These are phyloP conservation scores for Cicer judaicum DNA, from an alignment of 306 rosid species.

Conservation along the genomic window DNA sequence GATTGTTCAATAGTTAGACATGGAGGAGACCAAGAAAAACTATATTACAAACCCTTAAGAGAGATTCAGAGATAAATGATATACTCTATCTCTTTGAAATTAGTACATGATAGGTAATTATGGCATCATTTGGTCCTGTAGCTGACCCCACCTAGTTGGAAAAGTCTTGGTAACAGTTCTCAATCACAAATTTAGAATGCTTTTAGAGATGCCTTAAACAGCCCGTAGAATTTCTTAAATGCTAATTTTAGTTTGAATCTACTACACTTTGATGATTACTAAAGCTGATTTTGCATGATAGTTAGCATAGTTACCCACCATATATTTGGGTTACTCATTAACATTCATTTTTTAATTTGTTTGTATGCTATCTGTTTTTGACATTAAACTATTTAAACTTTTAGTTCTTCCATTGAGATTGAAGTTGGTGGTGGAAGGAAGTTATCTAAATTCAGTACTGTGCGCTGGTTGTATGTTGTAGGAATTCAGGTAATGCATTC, in stretches of 20 bases:
- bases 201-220: not conserved
- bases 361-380: constrained; percentile 42
- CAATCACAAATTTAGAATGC: not conserved
- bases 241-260: constrained; percentile 11
- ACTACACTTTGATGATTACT: constrained; percentile 2
- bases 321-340: constrained; percentile 29
- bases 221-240: constrained; percentile 16
- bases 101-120: not conserved
- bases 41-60: not conserved
- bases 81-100: constrained; percentile 1
- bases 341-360: constrained; percentile 15
- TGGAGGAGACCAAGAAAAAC: constrained; percentile 2
- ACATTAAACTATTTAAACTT: constrained; percentile 46
- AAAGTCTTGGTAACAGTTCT: not conserved
- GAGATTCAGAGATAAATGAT: not conserved
- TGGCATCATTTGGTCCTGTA: constrained; percentile 6
- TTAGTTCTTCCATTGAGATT: constrained; percentile 85
- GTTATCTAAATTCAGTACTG: constrained; percentile 80
- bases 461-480: constrained; percentile 82
- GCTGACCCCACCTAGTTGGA: not conserved
- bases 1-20: constrained; percentile 10
- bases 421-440: constrained; percentile 98
- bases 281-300: constrained; percentile 23
- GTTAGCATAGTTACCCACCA: constrained; percentile 5
- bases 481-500: constrained; percentile 81